These are phyloP conservation scores for Coemansia interrupta DNA, from an alignment of 192 early-diverging fungal genomes.

Conservation along the genomic window DNA sequence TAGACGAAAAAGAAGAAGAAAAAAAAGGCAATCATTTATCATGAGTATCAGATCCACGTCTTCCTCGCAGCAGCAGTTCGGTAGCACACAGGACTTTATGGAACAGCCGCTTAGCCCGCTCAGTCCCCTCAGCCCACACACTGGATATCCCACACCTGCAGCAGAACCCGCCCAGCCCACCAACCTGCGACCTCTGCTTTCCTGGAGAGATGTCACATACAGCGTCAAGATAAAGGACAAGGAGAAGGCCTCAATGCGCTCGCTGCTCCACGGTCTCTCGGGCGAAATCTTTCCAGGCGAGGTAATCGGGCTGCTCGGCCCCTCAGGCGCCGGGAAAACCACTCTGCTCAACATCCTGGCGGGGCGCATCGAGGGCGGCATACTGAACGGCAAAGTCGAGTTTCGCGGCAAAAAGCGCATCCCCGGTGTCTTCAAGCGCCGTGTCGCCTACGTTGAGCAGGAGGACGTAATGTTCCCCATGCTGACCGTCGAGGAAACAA, in stretches of 20 bases:
- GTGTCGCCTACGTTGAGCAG: slow-evolving; percentile 85
- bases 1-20: not conserved
- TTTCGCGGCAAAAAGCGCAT: slow-evolving; percentile 72
- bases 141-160: not conserved
- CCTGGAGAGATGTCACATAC: slow-evolving; percentile 46
- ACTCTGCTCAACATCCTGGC: slow-evolving; percentile 89
- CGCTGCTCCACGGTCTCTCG: slow-evolving; percentile 64
- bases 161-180: not conserved
- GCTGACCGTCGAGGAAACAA: slow-evolving; percentile 86
- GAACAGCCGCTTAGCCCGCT: slow-evolving; percentile 45
- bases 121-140: not conserved
- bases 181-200: slow-evolving; percentile 27
- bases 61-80: slow-evolving; percentile 36
- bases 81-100: slow-evolving; percentile 50
- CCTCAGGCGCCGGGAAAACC: slow-evolving; percentile 90
- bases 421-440: slow-evolving; percentile 63
- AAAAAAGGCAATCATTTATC: not conserved
- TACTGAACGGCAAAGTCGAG: slow-evolving; percentile 68
- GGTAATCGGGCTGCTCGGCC: slow-evolving; percentile 90
- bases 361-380: slow-evolving; percentile 64
- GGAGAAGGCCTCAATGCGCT: slow-evolving; percentile 38
- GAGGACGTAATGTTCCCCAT: slow-evolving; percentile 85
- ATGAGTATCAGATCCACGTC: slow-evolving; percentile 13
- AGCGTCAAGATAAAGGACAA: slow-evolving; percentile 47
- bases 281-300: slow-evolving; percentile 81